Percentiles rank a stretch among this genome's conserved stretches.
phyloP scores from a whole-genome alignment of 2,329 filamentous ascomycete genomes.

The Aspergillus brasiliensis region DNA sequence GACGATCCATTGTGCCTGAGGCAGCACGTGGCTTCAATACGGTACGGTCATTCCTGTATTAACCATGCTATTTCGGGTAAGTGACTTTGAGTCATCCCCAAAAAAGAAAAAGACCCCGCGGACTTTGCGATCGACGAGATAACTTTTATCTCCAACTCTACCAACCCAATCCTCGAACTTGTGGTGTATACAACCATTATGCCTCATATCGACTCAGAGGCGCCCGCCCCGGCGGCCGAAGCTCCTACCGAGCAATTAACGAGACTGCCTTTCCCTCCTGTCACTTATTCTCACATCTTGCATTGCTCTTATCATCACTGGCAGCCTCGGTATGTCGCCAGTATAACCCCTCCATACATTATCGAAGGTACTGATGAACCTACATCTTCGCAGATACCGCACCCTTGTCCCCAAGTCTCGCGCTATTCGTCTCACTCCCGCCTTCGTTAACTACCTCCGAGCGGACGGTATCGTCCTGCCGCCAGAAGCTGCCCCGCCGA shows the following conservation, averaged over 20 bases:
- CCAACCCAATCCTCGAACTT: background rate
- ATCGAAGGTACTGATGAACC: conserved; percentile 3
- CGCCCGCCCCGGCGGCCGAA: conserved; percentile 11
- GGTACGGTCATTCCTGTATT: conserved; percentile 7
- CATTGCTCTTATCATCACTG: conserved; percentile 94
- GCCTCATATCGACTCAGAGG: conserved; percentile 33
- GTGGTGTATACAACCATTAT: conserved; percentile 20
- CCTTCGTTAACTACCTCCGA: conserved; percentile 83
- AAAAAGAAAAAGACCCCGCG: conserved; percentile 14
- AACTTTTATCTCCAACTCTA: background rate
- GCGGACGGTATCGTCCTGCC: conserved; percentile 89
- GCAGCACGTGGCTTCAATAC: conserved; percentile 17
- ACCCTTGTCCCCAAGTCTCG: conserved; percentile 80
- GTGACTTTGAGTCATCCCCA: conserved; percentile 16
- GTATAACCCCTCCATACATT: conserved; percentile 10
- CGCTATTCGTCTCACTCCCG: conserved; percentile 72
- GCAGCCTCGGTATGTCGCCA: conserved; percentile 68
- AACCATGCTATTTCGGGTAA: conserved; percentile 14
- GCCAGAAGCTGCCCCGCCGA: conserved; percentile 41
- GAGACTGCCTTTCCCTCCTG: conserved; percentile 72
- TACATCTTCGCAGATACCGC: conserved; percentile 62
- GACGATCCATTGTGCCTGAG: conserved; percentile 21
- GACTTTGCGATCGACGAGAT: conserved; percentile 3
- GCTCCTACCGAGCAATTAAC: conserved; percentile 22
- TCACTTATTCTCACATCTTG: conserved; percentile 83